Evolutionary conservation across 352 stramenopile genomes (phyloP).

Genomic region (Pythium sukuiense): DNA sequence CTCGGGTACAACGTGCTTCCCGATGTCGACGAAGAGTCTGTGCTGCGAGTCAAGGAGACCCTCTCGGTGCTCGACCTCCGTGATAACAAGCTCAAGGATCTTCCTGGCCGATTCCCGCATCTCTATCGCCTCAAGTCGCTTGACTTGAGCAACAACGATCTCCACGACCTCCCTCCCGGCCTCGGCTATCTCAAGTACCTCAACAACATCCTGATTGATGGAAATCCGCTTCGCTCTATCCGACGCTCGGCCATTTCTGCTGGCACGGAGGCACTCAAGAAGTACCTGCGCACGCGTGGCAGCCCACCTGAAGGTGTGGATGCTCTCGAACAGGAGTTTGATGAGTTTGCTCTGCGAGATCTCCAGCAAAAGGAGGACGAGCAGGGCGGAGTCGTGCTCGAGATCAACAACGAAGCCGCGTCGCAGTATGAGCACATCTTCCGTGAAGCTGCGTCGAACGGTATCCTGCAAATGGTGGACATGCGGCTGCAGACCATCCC

Average conservation of each 20-base stretch:
- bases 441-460: constrained; percentile 56
- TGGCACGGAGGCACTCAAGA: constrained; percentile 74
- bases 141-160: constrained; percentile 83
- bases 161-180: constrained; percentile 65
- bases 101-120: constrained; percentile 60
- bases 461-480: constrained; percentile 49
- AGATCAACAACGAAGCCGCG: constrained; percentile 17
- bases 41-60: constrained; percentile 57
- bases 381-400: constrained; percentile 22
- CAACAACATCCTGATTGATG: constrained; percentile 71
- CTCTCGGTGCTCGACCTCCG: constrained; percentile 75
- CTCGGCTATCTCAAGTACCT: constrained; percentile 79
- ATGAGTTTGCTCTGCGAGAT: constrained; percentile 60
- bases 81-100: constrained; percentile 71
- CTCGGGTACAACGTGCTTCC: constrained; percentile 70
- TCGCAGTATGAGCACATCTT: constrained; percentile 64
- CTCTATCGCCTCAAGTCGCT: constrained; percentile 78
- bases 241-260: constrained; percentile 60
- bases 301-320: constrained; percentile 60
- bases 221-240: constrained; percentile 77
- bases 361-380: constrained; percentile 44
- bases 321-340: constrained; percentile 62
- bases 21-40: constrained; percentile 42
- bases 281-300: constrained; percentile 78
- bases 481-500: constrained; percentile 58